Evolutionary conservation across 805 yeast species (phyloP).

Genomic region (Metschnikowia henanensis): DNA sequence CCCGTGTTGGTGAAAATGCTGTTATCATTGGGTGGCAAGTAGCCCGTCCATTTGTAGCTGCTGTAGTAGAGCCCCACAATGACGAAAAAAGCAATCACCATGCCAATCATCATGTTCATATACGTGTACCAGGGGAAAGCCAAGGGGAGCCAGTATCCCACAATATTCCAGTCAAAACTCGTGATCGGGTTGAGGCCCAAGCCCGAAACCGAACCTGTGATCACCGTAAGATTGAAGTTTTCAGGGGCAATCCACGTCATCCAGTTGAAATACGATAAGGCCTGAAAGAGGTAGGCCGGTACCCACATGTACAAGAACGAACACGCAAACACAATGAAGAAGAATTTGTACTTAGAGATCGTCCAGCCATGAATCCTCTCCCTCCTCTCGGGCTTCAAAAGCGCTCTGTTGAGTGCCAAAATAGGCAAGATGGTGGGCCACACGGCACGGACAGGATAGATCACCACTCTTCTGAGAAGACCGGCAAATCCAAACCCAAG

Average conservation of each 20-base stretch:
- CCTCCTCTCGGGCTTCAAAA: slow-evolving; percentile 47
- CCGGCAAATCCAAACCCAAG: slow-evolving; percentile 73
- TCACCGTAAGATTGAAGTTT: slow-evolving; percentile 57
- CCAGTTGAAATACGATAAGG: slow-evolving; percentile 59
- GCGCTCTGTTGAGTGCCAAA: slow-evolving; percentile 44
- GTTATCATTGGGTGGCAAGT: slow-evolving; percentile 37
- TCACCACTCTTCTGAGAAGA: slow-evolving; percentile 53
- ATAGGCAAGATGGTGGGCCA: slow-evolving; percentile 73
- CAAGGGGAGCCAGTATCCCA: slow-evolving; percentile 32
- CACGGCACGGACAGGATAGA: slow-evolving; percentile 60
- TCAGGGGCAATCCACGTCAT: slow-evolving; percentile 62
- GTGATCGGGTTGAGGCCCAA: slow-evolving; percentile 64
- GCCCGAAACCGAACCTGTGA: slow-evolving; percentile 63
- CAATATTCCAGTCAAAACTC: slow-evolving; percentile 64
- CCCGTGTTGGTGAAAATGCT: slow-evolving; percentile 12
- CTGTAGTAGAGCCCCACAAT: slow-evolving; percentile 53
- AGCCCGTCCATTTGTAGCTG: slow-evolving; percentile 58
- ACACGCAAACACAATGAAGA: not conserved
- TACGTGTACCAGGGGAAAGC: slow-evolving; percentile 7
- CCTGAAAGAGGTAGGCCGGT: slow-evolving; percentile 48
- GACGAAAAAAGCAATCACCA: slow-evolving; percentile 46
- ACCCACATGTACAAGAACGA: slow-evolving; percentile 3
- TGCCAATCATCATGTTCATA: slow-evolving; percentile 19
- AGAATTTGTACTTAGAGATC: slow-evolving; percentile 22
- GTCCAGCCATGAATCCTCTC: slow-evolving; percentile 62